phyloP scores from a whole-genome alignment of 2,329 filamentous ascomycete genomes.

The Cladosporium oxysporum region DNA sequence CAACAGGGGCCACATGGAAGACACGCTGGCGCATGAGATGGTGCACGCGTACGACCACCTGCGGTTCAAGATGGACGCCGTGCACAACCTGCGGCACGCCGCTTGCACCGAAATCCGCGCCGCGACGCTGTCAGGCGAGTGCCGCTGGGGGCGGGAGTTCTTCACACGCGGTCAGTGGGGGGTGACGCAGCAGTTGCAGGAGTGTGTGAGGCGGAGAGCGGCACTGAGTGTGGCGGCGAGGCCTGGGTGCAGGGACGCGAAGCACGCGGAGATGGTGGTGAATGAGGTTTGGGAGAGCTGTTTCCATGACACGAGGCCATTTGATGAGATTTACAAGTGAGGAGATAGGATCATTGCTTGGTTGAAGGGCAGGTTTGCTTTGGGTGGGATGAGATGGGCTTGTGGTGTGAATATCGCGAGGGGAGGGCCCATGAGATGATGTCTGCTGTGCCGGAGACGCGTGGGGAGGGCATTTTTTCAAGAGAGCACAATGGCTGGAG shows the following conservation, averaged over 20 bases:
- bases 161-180: conserved; percentile 83
- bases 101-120: conserved; percentile 97
- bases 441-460: too few species aligned
- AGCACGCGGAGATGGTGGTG: conserved; percentile 82
- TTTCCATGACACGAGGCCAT: conserved; percentile 89
- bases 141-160: conserved; percentile 83
- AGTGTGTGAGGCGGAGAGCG: conserved; percentile 82
- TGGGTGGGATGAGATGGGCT: neutral
- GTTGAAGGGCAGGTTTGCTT: neutral
- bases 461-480: neutral
- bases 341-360: neutral
- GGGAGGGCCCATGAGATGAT: too few species aligned
- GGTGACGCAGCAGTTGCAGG: conserved; percentile 88
- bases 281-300: conserved; percentile 99
- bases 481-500: too few species aligned
- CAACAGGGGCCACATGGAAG: conserved; percentile 79
- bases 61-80: conserved; percentile 84
- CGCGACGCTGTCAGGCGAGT: conserved; percentile 90
- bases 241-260: conserved; percentile 79
- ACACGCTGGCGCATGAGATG: conserved; percentile 96
- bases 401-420: neutral
- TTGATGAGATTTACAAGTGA: conserved; percentile 91
- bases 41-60: conserved; percentile 95
- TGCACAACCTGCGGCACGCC: conserved; percentile 74
- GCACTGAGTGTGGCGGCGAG: conserved; percentile 76